Base-by-base conservation (phyloP, 768 basidiomycete species). In the Dentipellis sp. region DNA sequence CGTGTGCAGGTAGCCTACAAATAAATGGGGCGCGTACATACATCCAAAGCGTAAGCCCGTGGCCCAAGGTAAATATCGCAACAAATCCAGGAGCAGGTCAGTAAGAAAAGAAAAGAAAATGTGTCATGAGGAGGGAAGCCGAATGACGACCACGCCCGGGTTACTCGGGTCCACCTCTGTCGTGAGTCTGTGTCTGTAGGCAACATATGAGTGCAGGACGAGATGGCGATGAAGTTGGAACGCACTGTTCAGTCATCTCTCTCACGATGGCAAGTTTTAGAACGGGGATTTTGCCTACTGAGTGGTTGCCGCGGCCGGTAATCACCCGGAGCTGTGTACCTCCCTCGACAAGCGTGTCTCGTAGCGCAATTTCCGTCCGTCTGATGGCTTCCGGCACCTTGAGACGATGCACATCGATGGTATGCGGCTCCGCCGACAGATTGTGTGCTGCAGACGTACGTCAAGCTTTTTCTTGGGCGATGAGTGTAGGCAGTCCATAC, bases 391-490 rank as follows among this genome's bases (percentile, higher is more conserved):
- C 72, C 14, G 54, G 52, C 11, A 65, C 56, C 19, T 64, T 68
- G 51, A 73, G 66, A 16, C 66, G 63, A 56, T 72, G 72, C 3
- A 73, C 70, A 37, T 73, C 72, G 50, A 73, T 67, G 19, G 62
- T 67, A 39, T 65, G 68, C 2, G 67, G 63, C 29, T 63, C 61
- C 0, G 59, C 61, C 38, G 62, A 60, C 19, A 64, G 52, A 53
- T 70, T 72, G 52, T 71, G 66, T 12, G 71, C 69, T 71, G 50
- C 7, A 56, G n/a, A 4, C n/a, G 29, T 34, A 38, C 22, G 34
- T 11, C 7, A 10, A 23, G 11, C n/a, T 3, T 16, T 10, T 8
- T 8, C 14, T 52, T 29, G 6, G 6, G 29, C 29, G 29, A 29
- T 6, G 29, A 3, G 6, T 6, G 6, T 29, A 29, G 6, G 29